phyloP scores from a whole-genome alignment of 1,284 basidiomycete genomes.

The Leccinum subrobustum region DNA sequence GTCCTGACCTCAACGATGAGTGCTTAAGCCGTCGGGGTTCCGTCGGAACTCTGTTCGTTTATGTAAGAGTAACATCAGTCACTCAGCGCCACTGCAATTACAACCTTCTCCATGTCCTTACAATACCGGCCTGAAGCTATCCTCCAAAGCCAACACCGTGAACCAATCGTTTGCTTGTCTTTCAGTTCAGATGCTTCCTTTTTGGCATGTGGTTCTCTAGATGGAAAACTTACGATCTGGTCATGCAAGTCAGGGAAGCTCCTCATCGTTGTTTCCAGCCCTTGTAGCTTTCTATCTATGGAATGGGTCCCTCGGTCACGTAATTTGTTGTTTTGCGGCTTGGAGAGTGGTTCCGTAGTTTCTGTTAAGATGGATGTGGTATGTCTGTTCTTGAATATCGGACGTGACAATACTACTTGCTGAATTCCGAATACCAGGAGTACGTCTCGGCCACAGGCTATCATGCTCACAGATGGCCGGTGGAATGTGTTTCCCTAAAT shows the following conservation, averaged over 20 bases:
- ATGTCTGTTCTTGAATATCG: not conserved
- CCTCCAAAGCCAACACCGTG: not conserved
- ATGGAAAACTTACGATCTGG: not conserved
- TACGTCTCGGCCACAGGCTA: not conserved
- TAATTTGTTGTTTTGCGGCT: not conserved
- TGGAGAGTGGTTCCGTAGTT: not conserved
- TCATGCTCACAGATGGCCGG: not conserved
- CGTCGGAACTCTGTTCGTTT: too few relatives aligned
- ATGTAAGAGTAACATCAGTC: too few relatives aligned
- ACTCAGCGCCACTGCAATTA: too few relatives aligned
- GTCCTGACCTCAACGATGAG: too few relatives aligned
- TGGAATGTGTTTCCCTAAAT: not conserved
- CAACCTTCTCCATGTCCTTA: not conserved
- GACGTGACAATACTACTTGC: not conserved
- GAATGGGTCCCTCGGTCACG: not conserved
- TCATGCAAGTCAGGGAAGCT: not conserved
- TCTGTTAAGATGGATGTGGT: not conserved
- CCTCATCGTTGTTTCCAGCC: not conserved
- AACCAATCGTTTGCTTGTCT: not conserved
- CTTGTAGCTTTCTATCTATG: not conserved
- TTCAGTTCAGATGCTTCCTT: not conserved
- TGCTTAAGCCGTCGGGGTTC: too few relatives aligned
- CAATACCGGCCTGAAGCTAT: not conserved
- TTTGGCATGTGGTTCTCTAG: not conserved
- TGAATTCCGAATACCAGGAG: not conserved